Conservation (phyloP, 1,284 basidiomycete genomes). For the Cryptococcus depauperatus region DNA sequence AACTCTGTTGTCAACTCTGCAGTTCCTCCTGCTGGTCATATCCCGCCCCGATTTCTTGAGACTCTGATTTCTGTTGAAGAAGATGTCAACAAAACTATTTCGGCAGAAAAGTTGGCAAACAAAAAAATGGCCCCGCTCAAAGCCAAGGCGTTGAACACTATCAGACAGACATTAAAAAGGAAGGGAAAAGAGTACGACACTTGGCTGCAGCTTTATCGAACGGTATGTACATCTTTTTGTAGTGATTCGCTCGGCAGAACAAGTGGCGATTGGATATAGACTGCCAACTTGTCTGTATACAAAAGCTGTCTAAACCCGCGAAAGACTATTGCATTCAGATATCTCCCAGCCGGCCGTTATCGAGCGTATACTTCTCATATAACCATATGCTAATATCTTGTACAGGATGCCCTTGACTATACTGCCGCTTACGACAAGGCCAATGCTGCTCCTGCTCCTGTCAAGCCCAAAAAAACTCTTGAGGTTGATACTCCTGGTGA, state of each 20-base stretch:
- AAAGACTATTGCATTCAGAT: not conserved
- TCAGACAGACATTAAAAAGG: slow-evolving; percentile 97
- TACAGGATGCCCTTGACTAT: slow-evolving; percentile 79
- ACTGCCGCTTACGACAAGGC: slow-evolving; percentile 63
- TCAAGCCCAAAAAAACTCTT: slow-evolving; percentile 48
- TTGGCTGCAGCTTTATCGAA: slow-evolving; percentile 69
- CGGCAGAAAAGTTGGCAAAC: slow-evolving; percentile 75
- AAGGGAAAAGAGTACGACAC: slow-evolving; percentile 79
- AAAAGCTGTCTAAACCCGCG: not conserved
- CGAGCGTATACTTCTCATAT: not conserved
- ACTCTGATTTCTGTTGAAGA: slow-evolving; percentile 69
- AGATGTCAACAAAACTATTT: slow-evolving; percentile 63
- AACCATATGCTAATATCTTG: not conserved
- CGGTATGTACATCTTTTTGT: slow-evolving; percentile 49
- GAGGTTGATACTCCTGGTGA: slow-evolving; percentile 28
- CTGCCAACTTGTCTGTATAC: too few species aligned
- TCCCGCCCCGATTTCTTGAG: slow-evolving; percentile 80
- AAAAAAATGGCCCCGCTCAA: slow-evolving; percentile 97
- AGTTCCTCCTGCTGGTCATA: slow-evolving; percentile 65
- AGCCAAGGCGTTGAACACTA: slow-evolving; percentile 86
- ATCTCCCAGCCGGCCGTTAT: too few species aligned
- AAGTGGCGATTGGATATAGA: too few species aligned
- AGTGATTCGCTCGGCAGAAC: not conserved
- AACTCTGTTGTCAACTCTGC: slow-evolving; percentile 46
- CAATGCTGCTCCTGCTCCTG: slow-evolving; percentile 46